Evolutionary conservation across 2,329 filamentous ascomycete genomes (phyloP), one percentile per base, ranked within the genome.

Genomic region (Penicillium sp.): DNA sequence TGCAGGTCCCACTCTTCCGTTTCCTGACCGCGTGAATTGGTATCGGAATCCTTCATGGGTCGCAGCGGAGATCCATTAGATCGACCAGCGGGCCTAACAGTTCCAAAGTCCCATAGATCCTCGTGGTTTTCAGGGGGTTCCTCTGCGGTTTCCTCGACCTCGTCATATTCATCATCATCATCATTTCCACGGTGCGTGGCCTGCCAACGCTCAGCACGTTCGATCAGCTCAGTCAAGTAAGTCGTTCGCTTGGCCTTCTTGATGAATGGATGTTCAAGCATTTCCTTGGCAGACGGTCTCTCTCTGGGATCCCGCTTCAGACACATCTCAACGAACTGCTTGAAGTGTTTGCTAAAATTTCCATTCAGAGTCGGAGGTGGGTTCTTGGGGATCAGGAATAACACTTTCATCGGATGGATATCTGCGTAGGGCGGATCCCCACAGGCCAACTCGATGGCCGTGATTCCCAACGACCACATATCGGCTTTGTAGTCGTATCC

Each of bases 71-170:
- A 67, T 24, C 80, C 52, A 7, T 29, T 36, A 13, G 36, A 81
- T 54, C 86, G 85, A 47, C 87, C 84, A n/a, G 87, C 86, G 5
- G 95, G 86, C 50, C 92, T 84, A 46, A 99, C 90, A 0, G 94
- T 99, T 36, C 94, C 94, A 77, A 99, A 99, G 71, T 99, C 94
- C 94, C 94, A 99, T 68, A 97, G 84, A 70, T 97, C 94, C 69
- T 97, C 67, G 9, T 69, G 63, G 12, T 88, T 82, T 51, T 86
- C 81, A 1, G 78, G 72, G n/a, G 75, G 70, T 57, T 70, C 64
- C 45, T 72, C 61, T 45, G 69, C 64, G 39, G 73, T 66, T 50
- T 60, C 63, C 15, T 66, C 61, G 24, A 57, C 58, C 30, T 83
- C 79, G 7, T 91, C 88, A 1, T 89, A 84, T 12, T 85, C 51